Evolutionary conservation across 2,329 filamentous ascomycete species (phyloP).

Genomic region (Hysterium pulicare): DNA sequence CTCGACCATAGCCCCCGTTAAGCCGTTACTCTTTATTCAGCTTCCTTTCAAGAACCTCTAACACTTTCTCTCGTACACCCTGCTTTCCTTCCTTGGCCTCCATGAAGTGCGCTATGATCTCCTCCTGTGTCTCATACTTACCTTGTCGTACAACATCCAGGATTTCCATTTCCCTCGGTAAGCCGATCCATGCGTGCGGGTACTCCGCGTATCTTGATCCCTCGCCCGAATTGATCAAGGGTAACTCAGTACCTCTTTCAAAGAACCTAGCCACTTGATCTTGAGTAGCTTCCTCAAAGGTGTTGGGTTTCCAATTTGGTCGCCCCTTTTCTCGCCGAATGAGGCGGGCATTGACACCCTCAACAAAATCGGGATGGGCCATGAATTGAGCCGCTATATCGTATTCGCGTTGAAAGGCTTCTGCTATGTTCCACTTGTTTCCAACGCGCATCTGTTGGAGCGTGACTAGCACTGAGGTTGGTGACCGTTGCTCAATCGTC

Average conservation of each 20-base stretch:
- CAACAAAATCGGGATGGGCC: constrained; percentile 83
- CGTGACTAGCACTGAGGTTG: constrained; percentile 81
- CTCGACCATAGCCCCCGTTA: too few species aligned
- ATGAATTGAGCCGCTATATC: constrained; percentile 85
- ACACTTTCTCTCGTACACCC: constrained; percentile 57
- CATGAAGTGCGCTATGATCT: constrained; percentile 40
- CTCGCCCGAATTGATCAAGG: constrained; percentile 54
- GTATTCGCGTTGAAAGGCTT: constrained; percentile 84
- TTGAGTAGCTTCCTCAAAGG: constrained; percentile 63
- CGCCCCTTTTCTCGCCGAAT: constrained; percentile 64
- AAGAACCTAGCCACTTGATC: constrained; percentile 69
- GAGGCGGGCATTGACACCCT: constrained; percentile 81
- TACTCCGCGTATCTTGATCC: constrained; percentile 65
- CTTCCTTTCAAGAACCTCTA: constrained; percentile 54
- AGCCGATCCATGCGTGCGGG: constrained; percentile 65
- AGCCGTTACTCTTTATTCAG: too few species aligned
- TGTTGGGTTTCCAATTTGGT: constrained; percentile 73
- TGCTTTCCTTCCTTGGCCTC: constrained; percentile 43
- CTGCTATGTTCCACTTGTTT: constrained; percentile 70
- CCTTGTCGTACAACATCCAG: constrained; percentile 39
- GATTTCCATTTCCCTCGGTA: constrained; percentile 70
- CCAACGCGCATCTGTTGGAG: constrained; percentile 79
- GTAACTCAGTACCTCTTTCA: constrained; percentile 43
- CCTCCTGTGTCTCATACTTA: constrained; percentile 22
- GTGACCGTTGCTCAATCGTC: constrained; percentile 74